Base-by-base conservation (phyloP, 169 alveolate species). In the Cardiosporidium cionae region DNA sequence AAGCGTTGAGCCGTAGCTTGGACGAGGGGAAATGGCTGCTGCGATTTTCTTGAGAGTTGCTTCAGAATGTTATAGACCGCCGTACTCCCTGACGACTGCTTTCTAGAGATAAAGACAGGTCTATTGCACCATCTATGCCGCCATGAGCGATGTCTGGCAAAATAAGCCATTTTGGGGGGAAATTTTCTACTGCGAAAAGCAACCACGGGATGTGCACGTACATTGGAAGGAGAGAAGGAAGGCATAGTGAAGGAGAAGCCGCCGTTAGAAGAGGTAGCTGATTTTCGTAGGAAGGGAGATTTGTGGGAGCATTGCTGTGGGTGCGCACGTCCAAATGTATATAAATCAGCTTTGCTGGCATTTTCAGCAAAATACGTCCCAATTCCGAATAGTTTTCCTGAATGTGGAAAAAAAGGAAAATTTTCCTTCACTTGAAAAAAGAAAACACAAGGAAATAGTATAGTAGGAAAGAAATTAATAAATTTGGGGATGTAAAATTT, bases 321-420 rank as follows among this genome's bases (percentile, higher is more conserved):
- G n/a, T n/a, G n/a, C n/a, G n/a, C n/a, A n/a, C n/a, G n/a, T n/a
- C n/a, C n/a, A n/a, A 74, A 70, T 4, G 81, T 66, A 62, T 74
- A 74, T 29, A 74, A 66, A 69, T 74, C 81, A 2, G 81, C 81
- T 66, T 74, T 74, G 70, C 81, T 74, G 31, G 81, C 81, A 7
- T 29, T 44, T 0, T 70, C 72, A 5, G 81, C 67, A 67, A 74
- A 74, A 64, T 74, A 74, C 2, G 81, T 74, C 65, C 81, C 81
- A 3, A 52, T 32, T 69, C 81, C 81, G 33, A 74, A 74, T 9
- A 74, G 68, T 65, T 32, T 74, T 6, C 81, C 81, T 74, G 69
- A 35, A 44, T 25, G 5, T 5, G 33, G 65, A 28, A 53, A 6
- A 53, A 53, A 53, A 28, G 0, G 65, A 9, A 9, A 16, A 16